Evolutionary conservation across 352 stramenopile genomes (phyloP), one percentile per base, ranked within the genome.

Genomic region (Phytopythium aichiense): DNA sequence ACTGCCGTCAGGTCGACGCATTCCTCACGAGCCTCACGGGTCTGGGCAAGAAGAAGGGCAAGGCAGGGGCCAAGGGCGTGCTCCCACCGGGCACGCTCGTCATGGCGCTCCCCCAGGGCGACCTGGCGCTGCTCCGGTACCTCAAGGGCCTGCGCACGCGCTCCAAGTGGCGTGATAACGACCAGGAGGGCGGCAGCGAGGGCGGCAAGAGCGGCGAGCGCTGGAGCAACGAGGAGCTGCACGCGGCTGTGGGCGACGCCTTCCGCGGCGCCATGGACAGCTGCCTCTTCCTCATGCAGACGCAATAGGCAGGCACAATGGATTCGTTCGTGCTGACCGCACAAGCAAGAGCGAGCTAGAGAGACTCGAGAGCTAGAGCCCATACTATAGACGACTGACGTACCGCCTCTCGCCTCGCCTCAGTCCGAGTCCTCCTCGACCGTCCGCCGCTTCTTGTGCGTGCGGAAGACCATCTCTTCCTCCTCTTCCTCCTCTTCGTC

Each of bases 391-490:
- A 58, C 30, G 23, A 38, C 28, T 3, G 48, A 38, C 15, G 13
- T 22, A 54, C 48, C 25, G 23, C 45, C n/a, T 1, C 9, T 38
- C 11, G 33, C 31, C 31, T 37, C 31, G 5, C 22, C 8, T 60
- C 85, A 93, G 35, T 93, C 84, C 35, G 82, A 92, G 69, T 92
- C 86, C 67, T 95, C 86, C 58, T 92, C 86, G 56, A 92, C 78
- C 15, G 83, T 95, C 63, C 84, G 81, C 66, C 84, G 73, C 67
- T 92, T 93, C 71, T 93, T 93, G 65, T 81, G 73, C 50, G 69
- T 81, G 54, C 67, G 84, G 52, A 89, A 76, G 48, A 91, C 80
- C 46, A 91, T 66, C 33, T 93, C 83, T 42, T 94, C 81, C 37
- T 89, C 76, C 18, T 87, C 86, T 25, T 95, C 86, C 7, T 91